A percentile compares a stretch with the other conserved stretches of the same genome.
These are phyloP conservation scores for Linderniella brevidens DNA, from an alignment of 257 asterid genomes.

Conservation along the genomic window DNA sequence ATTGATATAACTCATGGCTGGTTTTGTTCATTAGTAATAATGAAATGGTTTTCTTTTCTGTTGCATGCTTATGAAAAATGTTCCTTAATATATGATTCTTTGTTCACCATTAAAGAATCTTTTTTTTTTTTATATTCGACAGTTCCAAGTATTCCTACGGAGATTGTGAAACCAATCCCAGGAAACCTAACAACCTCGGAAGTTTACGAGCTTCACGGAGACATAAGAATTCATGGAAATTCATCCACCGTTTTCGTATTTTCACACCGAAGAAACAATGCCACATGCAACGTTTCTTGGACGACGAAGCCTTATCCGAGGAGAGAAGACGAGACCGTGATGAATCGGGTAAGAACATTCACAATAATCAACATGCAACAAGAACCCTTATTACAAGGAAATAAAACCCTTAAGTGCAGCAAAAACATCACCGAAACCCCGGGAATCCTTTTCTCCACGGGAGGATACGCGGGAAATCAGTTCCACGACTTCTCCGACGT, in stretches of 20 bases:
- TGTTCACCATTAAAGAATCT: too few relatives aligned
- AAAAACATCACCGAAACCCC: constrained; percentile 15
- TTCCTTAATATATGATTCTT: not conserved
- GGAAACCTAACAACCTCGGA: constrained; percentile 18
- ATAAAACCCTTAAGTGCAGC: constrained; percentile 21
- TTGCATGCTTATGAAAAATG: too few relatives aligned
- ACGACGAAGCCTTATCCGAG: constrained; percentile 39
- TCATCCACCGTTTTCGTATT: constrained; percentile 30
- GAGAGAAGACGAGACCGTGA: constrained; percentile 18
- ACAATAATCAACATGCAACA: constrained; percentile 6
- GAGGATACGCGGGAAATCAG: constrained; percentile 30
- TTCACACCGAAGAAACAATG: constrained; percentile 6
- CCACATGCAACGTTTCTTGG: constrained; percentile 8
- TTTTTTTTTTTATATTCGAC: constrained; percentile 11
- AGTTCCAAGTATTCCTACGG: not conserved
- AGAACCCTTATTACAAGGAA: not conserved
- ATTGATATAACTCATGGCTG: not conserved
- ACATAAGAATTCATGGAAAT: constrained; percentile 30
- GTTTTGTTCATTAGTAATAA: not conserved
- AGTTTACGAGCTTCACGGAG: constrained; percentile 35
- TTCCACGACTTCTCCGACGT: constrained; percentile 51
- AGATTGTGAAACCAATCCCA: constrained; percentile 6
- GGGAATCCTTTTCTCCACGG: constrained; percentile 38
- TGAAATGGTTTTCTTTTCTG: too few relatives aligned
- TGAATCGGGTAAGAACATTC: constrained; percentile 14